These are phyloP conservation scores for Cenchrus americanus DNA, from an alignment of 176 grass and related monocot species.

Conservation along the genomic window DNA sequence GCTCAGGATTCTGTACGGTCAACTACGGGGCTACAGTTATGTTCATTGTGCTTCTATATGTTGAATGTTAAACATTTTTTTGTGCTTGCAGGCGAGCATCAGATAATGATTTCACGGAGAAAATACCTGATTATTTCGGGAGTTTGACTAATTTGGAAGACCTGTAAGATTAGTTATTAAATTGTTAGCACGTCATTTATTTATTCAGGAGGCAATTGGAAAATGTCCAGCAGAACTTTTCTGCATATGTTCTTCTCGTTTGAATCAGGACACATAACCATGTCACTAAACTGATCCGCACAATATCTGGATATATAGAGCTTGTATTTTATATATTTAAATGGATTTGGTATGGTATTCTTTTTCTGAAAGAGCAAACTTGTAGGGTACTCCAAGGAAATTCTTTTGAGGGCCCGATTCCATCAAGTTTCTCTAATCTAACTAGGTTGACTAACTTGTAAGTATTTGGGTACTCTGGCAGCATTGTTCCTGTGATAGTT, in stretches of 20 bases:
- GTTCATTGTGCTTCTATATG: not conserved
- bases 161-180: slow-evolving; percentile 25
- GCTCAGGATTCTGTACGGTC: slow-evolving; percentile 48
- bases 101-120: slow-evolving; percentile 21
- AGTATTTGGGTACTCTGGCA: not conserved
- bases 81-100: slow-evolving; percentile 30
- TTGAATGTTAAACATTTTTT: slow-evolving; percentile 10
- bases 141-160: slow-evolving; percentile 12
- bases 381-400: no score
- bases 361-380: not conserved
- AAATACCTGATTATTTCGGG: slow-evolving; percentile 32
- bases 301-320: not conserved
- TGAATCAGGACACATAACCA: not conserved
- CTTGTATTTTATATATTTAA: not conserved
- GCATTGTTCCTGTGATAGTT: not conserved
- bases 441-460: slow-evolving; percentile 31
- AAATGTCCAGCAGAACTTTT: not conserved
- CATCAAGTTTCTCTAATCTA: slow-evolving; percentile 25
- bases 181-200: not conserved
- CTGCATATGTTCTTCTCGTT: not conserved
- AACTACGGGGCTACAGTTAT: not conserved
- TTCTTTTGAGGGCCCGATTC: no score
- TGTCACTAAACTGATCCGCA: not conserved
- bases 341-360: not conserved
- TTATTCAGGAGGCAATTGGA: not conserved